Evolutionary conservation across 2,329 filamentous ascomycete species (phyloP), one percentile per base, ranked within the genome.

Genomic region (Zopfia rhizophila): DNA sequence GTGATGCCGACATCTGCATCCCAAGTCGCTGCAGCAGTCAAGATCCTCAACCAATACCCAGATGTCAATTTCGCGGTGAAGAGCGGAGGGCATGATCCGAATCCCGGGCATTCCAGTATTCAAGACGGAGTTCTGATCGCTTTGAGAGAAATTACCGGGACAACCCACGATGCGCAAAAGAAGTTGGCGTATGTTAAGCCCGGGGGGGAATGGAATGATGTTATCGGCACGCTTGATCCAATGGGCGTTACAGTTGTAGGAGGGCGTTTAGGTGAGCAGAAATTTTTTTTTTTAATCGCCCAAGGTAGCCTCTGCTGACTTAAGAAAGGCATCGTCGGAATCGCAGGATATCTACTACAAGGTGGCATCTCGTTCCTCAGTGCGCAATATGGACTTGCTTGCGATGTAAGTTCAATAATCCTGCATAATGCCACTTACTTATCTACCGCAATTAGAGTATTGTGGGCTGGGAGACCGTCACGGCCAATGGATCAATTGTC

Each of bases 81-180:
- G 53, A 70, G 68, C 38, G 73, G 72, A 11, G 72, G 75, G 2
- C 74, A 77, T 47, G 61, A 69, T 38, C 69, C 72, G 0, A 74
- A 74, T 42, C 48, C 52, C 5, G 61, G 67, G 1, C 69, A 70
- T 37, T 59, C 70, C 6, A 69, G 60, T 16, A 54, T 72, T 4
- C 36, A 66, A 25, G 69, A 69, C 39, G 72, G 72, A 30, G 66
- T 75, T 1, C 56, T 75, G 14, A 70, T 75, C 42, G 60, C 67
- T 5, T 63, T 68, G 54, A 61, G 61, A 33, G 61, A 72, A 16
- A 48, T 74, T 38, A 54, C 48, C 11, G 72, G 69, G 17, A 65
- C 66, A 11, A 71, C 60, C 12, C 72, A 72, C 24, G 69, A 72
- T 33, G 59, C 57, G 2, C 51, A 45, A 5, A 68, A 63, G n/a